These are phyloP conservation scores for Calonectria montana DNA, from an alignment of 2,329 filamentous ascomycete species.

Conservation along the genomic window DNA sequence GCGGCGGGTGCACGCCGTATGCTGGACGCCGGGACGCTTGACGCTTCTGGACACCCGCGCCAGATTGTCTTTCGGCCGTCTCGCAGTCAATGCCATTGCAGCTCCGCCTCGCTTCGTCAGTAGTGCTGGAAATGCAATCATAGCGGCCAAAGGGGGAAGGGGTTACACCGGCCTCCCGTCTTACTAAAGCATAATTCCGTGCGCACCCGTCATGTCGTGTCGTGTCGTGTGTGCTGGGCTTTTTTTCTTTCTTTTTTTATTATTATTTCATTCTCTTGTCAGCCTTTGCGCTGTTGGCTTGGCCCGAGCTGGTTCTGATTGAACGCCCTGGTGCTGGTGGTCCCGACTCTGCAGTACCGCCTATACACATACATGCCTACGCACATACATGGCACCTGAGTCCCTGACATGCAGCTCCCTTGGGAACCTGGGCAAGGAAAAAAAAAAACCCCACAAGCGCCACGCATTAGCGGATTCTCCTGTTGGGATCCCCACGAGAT, in stretches of 20 bases:
- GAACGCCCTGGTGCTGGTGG: neutral
- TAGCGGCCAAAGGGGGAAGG: neutral
- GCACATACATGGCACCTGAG: slow-evolving; percentile 3
- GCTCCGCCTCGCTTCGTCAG: slow-evolving; percentile 6
- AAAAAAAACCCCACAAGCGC: slow-evolving; percentile 27
- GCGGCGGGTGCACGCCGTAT: slow-evolving; percentile 11
- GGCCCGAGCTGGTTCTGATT: neutral
- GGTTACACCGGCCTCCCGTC: neutral
- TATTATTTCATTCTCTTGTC: neutral
- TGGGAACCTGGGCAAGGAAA: slow-evolving; percentile 13
- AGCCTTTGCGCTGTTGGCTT: neutral
- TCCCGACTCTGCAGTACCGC: neutral
- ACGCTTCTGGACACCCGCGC: slow-evolving; percentile 9
- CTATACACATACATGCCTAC: neutral
- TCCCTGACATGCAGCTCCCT: slow-evolving; percentile 31
- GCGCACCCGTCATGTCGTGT: neutral
- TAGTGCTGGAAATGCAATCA: neutral
- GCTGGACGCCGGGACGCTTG: slow-evolving; percentile 2
- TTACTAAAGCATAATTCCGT: neutral
- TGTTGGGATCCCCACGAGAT: slow-evolving; percentile 41
- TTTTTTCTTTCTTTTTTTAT: neutral
- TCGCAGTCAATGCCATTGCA: slow-evolving; percentile 7
- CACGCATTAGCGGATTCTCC: slow-evolving; percentile 38
- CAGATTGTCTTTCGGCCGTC: slow-evolving; percentile 3
- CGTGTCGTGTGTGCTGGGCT: neutral